These are phyloP conservation scores for Cutaneotrichosporon arboriforme DNA, from an alignment of 1,284 basidiomycete species.

Conservation along the genomic window DNA sequence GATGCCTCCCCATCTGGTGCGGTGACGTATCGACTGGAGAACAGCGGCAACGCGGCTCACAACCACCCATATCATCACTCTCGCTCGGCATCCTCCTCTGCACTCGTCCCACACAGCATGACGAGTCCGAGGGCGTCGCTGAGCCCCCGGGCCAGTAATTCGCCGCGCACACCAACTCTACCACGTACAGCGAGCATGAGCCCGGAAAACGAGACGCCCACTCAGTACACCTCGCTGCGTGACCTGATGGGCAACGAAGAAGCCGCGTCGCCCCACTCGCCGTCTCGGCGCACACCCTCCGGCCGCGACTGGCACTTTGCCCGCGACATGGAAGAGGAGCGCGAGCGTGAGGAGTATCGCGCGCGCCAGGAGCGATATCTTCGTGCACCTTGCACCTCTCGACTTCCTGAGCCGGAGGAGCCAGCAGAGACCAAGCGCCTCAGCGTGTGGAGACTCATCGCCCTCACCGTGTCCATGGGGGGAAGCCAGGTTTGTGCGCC, in stretches of 20 bases:
- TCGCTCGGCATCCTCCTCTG: no score
- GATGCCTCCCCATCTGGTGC: no score
- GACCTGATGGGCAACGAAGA: not conserved
- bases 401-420: not conserved
- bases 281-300: not conserved
- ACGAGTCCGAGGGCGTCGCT: not conserved
- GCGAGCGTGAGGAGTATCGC: not conserved
- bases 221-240: not conserved
- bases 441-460: slow-evolving; percentile 41
- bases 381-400: no score
- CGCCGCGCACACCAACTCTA: not conserved
- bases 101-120: no score
- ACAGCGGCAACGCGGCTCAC: no score
- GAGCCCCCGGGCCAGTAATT: not conserved
- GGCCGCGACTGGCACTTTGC: slow-evolving; percentile 1
- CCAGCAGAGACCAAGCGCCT: slow-evolving; percentile 13
- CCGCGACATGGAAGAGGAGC: not conserved
- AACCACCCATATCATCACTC: no score
- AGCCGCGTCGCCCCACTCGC: not conserved
- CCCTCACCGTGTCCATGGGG: slow-evolving; percentile 53
- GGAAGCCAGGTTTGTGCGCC: slow-evolving; percentile 67
- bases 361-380: no score
- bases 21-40: no score
- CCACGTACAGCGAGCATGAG: not conserved
- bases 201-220: not conserved